phyloP scores from a whole-genome alignment of 2,329 filamentous ascomycete genomes.

The Diaporthe vaccinii region DNA sequence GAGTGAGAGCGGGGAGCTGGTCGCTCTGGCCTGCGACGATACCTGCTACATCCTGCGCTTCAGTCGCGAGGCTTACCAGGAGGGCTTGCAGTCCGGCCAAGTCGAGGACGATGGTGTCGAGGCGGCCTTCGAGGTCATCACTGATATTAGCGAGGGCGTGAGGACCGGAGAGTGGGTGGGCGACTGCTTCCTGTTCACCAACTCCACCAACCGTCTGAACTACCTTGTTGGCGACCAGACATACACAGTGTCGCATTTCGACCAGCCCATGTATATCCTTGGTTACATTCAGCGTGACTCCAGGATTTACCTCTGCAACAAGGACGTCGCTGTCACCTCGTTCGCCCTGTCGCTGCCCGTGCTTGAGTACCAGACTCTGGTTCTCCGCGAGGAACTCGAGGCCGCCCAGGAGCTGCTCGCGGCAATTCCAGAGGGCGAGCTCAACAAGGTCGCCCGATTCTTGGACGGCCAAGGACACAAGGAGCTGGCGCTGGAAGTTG shows the following conservation, averaged over 20 bases:
- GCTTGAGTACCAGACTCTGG: conserved; percentile 96
- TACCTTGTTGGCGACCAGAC: conserved; percentile 98
- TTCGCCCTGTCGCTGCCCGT: conserved; percentile 93
- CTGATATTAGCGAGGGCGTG: conserved; percentile 93
- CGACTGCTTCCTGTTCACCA: conserved; percentile 99
- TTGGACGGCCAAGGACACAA: conserved; percentile 98
- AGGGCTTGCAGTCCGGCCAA: conserved; percentile 84
- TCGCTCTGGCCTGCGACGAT: conserved; percentile 93
- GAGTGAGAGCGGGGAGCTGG: conserved; percentile 96
- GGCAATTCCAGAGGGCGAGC: conserved; percentile 89
- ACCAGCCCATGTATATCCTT: conserved; percentile 93
- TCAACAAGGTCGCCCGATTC: conserved; percentile 98
- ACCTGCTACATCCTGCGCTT: conserved; percentile 89
- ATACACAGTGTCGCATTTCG: conserved; percentile 97
- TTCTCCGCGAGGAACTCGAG: conserved; percentile 94
- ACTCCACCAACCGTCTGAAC: conserved; percentile 95
- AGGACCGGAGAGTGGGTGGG: conserved; percentile 98
- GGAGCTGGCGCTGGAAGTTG: conserved; percentile 92
- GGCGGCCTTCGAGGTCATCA: conserved; percentile 94
- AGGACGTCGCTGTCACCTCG: conserved; percentile 92
- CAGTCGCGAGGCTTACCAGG: conserved; percentile 88
- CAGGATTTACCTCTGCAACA: conserved; percentile 95
- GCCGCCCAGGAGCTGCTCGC: conserved; percentile 87
- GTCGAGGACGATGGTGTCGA: conserved; percentile 94
- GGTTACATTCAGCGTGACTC: conserved; percentile 96